A percentile compares a stretch with the other conserved stretches of the same genome.
These are phyloP conservation scores for Hordeum pubiflorum DNA, from an alignment of 202 grass and related monocot genomes.

Conservation along the genomic window DNA sequence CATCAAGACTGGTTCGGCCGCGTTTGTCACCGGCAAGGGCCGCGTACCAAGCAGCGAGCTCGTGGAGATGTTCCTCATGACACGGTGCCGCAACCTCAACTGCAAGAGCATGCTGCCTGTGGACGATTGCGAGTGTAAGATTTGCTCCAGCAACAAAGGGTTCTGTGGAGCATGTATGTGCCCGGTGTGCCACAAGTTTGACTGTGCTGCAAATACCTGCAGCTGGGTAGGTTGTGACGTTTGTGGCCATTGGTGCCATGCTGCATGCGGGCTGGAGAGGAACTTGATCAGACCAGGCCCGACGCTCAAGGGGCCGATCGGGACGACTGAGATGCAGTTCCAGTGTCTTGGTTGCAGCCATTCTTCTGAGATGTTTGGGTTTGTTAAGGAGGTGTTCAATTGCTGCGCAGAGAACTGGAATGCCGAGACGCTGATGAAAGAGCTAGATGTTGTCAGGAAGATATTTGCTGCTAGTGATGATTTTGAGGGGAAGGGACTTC, in stretches of 20 bases:
- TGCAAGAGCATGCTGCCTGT: conserved; percentile 74
- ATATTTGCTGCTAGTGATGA: conserved; percentile 88
- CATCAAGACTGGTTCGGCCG: conserved; percentile 53
- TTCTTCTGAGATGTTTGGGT: conserved; percentile 97
- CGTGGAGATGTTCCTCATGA: conserved; percentile 79
- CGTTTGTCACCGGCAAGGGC: conserved; percentile 62
- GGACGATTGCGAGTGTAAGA: conserved; percentile 90
- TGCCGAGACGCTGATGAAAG: conserved; percentile 61
- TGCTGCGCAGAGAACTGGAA: conserved; percentile 72
- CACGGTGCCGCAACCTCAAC: conserved; percentile 70
- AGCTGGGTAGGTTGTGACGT: conserved; percentile 96
- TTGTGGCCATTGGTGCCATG: conserved; percentile 96
- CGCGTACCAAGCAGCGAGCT: conserved; percentile 59
- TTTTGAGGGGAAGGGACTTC: conserved; percentile 92
- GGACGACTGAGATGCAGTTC: conserved; percentile 96
- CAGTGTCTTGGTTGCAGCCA: conserved; percentile 87
- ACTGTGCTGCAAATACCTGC: conserved; percentile 95
- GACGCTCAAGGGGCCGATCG: conserved; percentile 56
- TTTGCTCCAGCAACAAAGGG: conserved; percentile 74
- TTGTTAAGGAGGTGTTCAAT: conserved; percentile 96
- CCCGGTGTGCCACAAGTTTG: conserved; percentile 87
- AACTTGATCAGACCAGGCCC: conserved; percentile 86
- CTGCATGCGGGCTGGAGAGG: conserved; percentile 67
- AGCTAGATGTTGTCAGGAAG: conserved; percentile 83
- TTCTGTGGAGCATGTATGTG: conserved; percentile 91